These are phyloP conservation scores for Globisporangium acanthophoron DNA, from an alignment of 352 stramenopile genomes.

Conservation along the genomic window DNA sequence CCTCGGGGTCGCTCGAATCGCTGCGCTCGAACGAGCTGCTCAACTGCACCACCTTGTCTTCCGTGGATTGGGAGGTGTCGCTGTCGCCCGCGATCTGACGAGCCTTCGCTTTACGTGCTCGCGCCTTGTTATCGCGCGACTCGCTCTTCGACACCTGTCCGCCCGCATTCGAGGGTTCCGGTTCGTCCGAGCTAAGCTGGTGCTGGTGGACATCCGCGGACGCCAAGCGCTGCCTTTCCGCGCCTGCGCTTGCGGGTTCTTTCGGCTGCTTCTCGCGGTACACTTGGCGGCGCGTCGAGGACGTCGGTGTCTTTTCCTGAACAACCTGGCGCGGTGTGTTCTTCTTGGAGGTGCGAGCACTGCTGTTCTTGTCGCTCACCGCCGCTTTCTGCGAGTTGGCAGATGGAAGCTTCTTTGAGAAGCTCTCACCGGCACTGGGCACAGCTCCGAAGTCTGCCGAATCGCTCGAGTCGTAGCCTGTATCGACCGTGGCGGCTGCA, in stretches of 20 bases:
- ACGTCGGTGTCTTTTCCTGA: conserved; percentile 10
- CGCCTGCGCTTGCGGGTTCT: conserved; percentile 4
- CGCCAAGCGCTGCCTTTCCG: not conserved
- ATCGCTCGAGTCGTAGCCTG: conserved; percentile 16
- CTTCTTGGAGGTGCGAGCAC: conserved; percentile 16
- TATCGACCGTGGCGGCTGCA: not conserved
- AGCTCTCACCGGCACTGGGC: conserved; percentile 13
- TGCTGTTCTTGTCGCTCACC: conserved; percentile 20
- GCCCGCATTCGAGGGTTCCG: not conserved
- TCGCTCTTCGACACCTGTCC: not conserved
- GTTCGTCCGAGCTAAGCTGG: conserved; percentile 3
- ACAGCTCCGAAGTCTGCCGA: conserved; percentile 5
- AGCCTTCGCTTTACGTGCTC: conserved; percentile 5
- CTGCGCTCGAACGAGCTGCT: conserved; percentile 3
- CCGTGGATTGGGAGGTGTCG: not conserved
- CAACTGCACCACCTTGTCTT: not conserved
- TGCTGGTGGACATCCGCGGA: not conserved
- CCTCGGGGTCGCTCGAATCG: conserved; percentile 12
- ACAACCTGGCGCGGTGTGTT: conserved; percentile 3
- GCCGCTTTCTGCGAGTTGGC: conserved; percentile 10
- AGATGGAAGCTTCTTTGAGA: conserved; percentile 10
- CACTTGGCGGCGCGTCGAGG: conserved; percentile 33
- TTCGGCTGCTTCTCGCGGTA: conserved; percentile 58
- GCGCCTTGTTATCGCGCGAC: conserved; percentile 1
- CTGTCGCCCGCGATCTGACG: not conserved